Evolutionary conservation across 225 moss, liverwort and hornwort species (phyloP).

Genomic region (Bryum argenteum): DNA sequence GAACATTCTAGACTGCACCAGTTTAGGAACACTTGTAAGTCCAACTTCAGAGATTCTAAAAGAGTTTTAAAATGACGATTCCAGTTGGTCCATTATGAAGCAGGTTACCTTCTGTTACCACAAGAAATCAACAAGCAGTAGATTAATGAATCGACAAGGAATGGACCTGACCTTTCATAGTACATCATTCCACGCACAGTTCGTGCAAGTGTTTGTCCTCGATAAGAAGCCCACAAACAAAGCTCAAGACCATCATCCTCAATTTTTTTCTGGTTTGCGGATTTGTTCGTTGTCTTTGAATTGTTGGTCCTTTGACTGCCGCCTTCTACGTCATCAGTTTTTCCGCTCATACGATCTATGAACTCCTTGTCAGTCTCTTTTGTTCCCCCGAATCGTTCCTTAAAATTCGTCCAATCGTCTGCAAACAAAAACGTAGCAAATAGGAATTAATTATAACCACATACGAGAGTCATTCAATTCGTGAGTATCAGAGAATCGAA

Average conservation of each 20-base stretch:
- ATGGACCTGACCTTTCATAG: slow-evolving; percentile 74
- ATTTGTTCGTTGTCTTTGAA: slow-evolving; percentile 15
- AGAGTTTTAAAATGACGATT: too few relatives aligned
- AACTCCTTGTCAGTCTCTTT: slow-evolving; percentile 34
- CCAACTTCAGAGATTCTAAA: too few relatives aligned
- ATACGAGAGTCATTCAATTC: background rate
- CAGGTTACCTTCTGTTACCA: too few relatives aligned
- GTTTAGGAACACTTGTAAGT: too few relatives aligned
- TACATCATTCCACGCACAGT: slow-evolving; percentile 99
- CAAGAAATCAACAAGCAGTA: slow-evolving; percentile 8
- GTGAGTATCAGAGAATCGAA: background rate
- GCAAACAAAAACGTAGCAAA: slow-evolving; percentile 28
- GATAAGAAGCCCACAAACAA: slow-evolving; percentile 96
- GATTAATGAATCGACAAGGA: slow-evolving; percentile 1
- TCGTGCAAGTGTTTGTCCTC: slow-evolving; percentile 96
- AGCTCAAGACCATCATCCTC: slow-evolving; percentile 71
- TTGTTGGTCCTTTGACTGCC: slow-evolving; percentile 22
- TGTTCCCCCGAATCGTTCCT: slow-evolving; percentile 62
- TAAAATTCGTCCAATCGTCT: slow-evolving; percentile 91
- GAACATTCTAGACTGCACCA: too few relatives aligned
- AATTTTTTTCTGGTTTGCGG: slow-evolving; percentile 11
- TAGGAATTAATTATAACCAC: background rate
- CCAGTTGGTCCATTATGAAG: too few relatives aligned
- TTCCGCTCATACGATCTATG: slow-evolving; percentile 50
- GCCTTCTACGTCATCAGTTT: slow-evolving; percentile 35